These are phyloP conservation scores for Stereum hirsutum DNA, from an alignment of 1,284 basidiomycete species.

Conservation along the genomic window DNA sequence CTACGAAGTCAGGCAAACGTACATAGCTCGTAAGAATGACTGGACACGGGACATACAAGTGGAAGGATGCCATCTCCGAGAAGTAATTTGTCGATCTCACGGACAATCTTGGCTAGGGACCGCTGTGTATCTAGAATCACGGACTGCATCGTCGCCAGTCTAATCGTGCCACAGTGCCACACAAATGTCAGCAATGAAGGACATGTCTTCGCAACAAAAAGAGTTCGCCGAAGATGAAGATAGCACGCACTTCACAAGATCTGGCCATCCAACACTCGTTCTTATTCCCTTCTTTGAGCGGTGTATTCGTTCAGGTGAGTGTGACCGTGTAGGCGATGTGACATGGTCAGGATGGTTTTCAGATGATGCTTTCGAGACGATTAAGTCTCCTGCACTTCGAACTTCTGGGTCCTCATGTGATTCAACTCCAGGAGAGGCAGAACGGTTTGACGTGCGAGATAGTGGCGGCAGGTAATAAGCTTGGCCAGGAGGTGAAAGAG, in stretches of 20 bases:
- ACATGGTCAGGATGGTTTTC: not conserved
- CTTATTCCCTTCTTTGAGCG: slow-evolving; percentile 16
- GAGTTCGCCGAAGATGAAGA: not conserved
- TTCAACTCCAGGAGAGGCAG: slow-evolving; percentile 39
- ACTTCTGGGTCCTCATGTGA: slow-evolving; percentile 66
- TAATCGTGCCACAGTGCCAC: too few species aligned
- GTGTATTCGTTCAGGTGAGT: not conserved
- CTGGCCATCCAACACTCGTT: slow-evolving; percentile 51
- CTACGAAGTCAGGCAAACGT: not conserved
- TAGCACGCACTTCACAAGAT: slow-evolving; percentile 53
- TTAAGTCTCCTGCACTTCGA: slow-evolving; percentile 16
- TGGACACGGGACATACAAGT: slow-evolving; percentile 31
- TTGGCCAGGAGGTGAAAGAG: slow-evolving; percentile 48
- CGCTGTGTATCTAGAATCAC: slow-evolving; percentile 58
- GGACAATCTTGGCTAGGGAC: slow-evolving; percentile 45
- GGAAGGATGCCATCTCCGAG: slow-evolving; percentile 30
- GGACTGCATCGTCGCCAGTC: slow-evolving; percentile 63
- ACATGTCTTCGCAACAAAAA: not conserved
- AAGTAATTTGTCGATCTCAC: slow-evolving; percentile 44
- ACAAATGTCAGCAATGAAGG: too few species aligned
- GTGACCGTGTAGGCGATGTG: slow-evolving; percentile 4
- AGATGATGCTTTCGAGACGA: slow-evolving; percentile 7
- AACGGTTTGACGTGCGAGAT: slow-evolving; percentile 30
- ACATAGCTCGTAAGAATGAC: not conserved
- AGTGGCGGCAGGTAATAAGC: slow-evolving; percentile 48